phyloP scores from a whole-genome alignment of 768 basidiomycete genomes.

The Lactarius hengduanensis region DNA sequence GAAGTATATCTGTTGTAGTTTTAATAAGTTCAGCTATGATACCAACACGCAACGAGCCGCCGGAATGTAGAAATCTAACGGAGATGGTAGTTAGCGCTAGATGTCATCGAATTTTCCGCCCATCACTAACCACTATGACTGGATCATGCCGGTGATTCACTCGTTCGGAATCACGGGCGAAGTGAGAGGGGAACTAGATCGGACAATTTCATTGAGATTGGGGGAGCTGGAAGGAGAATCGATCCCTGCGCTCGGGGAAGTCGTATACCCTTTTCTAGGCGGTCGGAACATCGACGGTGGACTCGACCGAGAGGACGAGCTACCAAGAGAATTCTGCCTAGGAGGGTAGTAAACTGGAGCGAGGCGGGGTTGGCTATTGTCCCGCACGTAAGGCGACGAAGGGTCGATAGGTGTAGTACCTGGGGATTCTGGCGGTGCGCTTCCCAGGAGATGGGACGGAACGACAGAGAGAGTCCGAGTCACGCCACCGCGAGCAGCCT shows the following conservation, averaged over 20 bases:
- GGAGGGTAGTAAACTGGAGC: not conserved
- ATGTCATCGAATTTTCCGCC: not conserved
- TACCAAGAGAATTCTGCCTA: not conserved
- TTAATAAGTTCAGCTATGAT: not conserved
- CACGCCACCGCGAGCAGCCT: not conserved
- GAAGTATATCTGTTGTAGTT: no score
- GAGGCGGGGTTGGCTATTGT: not conserved
- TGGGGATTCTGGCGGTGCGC: not conserved
- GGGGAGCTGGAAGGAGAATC: not conserved
- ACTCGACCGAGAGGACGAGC: not conserved
- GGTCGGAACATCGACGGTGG: not conserved
- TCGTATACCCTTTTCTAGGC: not conserved
- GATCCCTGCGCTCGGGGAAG: not conserved
- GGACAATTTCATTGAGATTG: not conserved
- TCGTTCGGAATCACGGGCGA: not conserved
- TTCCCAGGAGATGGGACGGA: not conserved
- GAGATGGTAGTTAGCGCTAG: not conserved
- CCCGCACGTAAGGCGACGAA: not conserved
- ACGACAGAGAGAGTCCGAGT: not conserved
- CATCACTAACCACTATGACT: not conserved
- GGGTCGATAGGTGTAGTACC: not conserved
- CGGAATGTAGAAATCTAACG: not conserved
- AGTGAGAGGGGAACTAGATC: not conserved
- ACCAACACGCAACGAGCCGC: not conserved
- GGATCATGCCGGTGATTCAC: not conserved